phyloP scores from a whole-genome alignment of 2,329 filamentous ascomycete genomes.

The Aspergillus quadricinctus region DNA sequence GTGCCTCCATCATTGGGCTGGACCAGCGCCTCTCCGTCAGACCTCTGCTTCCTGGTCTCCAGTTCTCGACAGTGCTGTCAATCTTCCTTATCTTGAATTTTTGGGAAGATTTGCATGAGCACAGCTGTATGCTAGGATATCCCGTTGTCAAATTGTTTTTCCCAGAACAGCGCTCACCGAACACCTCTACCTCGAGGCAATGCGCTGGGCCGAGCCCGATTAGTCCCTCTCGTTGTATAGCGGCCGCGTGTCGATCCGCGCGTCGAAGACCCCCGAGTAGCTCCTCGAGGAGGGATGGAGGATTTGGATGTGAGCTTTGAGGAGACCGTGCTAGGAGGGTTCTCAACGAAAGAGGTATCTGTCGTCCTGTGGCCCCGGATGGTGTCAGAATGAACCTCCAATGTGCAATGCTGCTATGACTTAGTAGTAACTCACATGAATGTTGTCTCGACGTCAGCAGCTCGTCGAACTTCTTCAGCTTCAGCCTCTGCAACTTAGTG shows the following conservation, averaged over 20 bases:
- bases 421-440: constrained; percentile 63
- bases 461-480: constrained; percentile 27
- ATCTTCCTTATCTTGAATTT: background rate
- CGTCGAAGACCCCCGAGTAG: constrained; percentile 18
- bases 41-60: background rate
- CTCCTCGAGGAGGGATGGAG: constrained; percentile 20
- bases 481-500: constrained; percentile 30
- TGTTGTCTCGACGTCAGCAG: constrained; percentile 66
- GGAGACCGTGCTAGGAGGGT: constrained; percentile 56
- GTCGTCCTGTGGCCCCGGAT: constrained; percentile 61
- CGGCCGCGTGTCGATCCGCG: constrained; percentile 25
- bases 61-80: background rate
- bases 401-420: background rate
- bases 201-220: constrained; percentile 32
- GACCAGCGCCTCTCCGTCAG: background rate
- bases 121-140: background rate
- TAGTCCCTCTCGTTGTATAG: constrained; percentile 36
- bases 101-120: background rate
- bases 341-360: constrained; percentile 85
- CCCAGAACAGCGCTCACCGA: constrained; percentile 23
- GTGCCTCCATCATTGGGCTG: background rate
- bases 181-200: constrained; percentile 38
- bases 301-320: constrained; percentile 42
- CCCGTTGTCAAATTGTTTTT: background rate
- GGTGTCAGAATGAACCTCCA: constrained; percentile 5